These are phyloP conservation scores for Coniochaeta hoffmannii DNA, from an alignment of 2,329 filamentous ascomycete genomes.

Conservation along the genomic window DNA sequence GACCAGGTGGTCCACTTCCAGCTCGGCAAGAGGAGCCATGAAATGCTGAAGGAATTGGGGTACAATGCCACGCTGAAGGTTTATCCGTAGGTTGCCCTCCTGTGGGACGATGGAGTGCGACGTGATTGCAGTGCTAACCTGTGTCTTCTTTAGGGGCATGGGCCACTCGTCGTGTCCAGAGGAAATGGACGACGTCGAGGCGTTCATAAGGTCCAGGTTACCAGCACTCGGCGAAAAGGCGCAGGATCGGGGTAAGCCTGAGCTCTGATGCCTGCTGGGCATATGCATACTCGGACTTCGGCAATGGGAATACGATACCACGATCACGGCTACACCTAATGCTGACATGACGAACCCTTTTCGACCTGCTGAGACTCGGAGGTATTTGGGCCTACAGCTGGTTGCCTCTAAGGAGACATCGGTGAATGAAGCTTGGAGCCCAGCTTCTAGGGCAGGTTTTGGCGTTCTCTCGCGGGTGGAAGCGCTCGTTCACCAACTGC, in stretches of 20 bases:
- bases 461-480: no score
- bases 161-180: conserved; percentile 67
- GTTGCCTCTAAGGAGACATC: no score
- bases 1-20: conserved; percentile 66
- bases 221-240: conserved; percentile 26
- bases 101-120: background rate
- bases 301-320: background rate
- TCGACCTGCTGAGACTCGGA: no score
- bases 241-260: conserved; percentile 24
- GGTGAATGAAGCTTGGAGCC: no score
- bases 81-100: conserved; percentile 52
- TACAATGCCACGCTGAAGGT: conserved; percentile 68
- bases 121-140: conserved; percentile 1
- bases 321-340: background rate
- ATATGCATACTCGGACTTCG: background rate
- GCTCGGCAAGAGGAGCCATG: conserved; percentile 61
- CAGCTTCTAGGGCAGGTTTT: no score
- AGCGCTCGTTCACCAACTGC: no score
- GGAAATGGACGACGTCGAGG: conserved; percentile 78
- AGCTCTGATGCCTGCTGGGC: conserved; percentile 17
- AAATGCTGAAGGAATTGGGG: conserved; percentile 60
- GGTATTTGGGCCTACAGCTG: no score
- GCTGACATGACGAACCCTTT: no score
- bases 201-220: conserved; percentile 39
- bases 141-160: conserved; percentile 49